Evolutionary conservation across 1,284 basidiomycete genomes (phyloP).

Genomic region (Trichosporon sp.): DNA sequence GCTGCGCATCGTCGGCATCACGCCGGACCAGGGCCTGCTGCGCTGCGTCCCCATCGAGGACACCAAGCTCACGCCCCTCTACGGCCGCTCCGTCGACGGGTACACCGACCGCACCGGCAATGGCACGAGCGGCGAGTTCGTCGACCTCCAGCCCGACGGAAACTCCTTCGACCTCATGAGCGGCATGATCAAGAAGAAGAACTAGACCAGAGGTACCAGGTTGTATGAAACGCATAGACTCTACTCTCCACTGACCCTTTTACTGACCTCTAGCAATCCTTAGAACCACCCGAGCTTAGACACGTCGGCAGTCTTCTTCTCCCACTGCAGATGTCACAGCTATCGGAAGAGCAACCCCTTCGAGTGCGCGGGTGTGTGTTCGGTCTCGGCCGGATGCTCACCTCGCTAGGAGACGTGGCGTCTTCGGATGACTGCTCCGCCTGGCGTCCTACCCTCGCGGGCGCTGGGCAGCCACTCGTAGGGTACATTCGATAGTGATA

Average conservation of each 20-base stretch:
- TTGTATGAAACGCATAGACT: background rate
- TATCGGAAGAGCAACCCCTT: constrained; percentile 32
- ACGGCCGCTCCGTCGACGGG: constrained; percentile 33
- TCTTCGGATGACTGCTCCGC: constrained; percentile 6
- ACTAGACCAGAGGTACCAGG: constrained; percentile 12
- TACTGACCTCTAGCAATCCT: background rate
- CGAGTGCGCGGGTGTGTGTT: constrained; percentile 4
- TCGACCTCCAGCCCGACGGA: constrained; percentile 82
- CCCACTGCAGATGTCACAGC: constrained; percentile 37
- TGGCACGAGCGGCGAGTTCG: constrained; percentile 34
- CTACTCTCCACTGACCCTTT: background rate
- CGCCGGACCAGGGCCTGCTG: constrained; percentile 77
- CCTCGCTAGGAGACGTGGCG: constrained; percentile 4
- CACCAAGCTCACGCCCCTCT: constrained; percentile 34
- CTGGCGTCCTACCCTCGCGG: background rate
- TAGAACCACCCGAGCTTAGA: constrained; percentile 32
- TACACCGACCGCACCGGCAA: constrained; percentile 33
- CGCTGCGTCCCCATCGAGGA: constrained; percentile 65
- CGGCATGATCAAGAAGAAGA: constrained; percentile 72
- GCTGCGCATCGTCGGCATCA: constrained; percentile 81
- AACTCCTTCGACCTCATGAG: constrained; percentile 96
- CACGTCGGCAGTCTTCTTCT: constrained; percentile 29
- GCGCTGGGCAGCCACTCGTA: background rate
- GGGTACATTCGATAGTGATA: constrained; percentile 2
- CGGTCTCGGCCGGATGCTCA: background rate